phyloP scores from a whole-genome alignment of 805 yeast species.

The Blastobotrys robertii region DNA sequence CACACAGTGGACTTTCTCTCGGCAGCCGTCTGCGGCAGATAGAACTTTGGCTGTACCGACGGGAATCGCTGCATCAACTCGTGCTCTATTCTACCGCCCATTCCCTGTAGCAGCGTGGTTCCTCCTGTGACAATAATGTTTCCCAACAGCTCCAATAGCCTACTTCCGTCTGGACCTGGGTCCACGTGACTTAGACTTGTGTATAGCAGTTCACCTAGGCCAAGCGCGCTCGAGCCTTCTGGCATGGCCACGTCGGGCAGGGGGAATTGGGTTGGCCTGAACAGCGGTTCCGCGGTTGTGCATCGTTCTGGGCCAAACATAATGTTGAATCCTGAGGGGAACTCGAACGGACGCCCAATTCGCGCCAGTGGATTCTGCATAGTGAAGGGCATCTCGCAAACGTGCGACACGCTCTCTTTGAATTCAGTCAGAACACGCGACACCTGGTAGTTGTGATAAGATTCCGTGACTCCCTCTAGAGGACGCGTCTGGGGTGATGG shows the following conservation, averaged over 20 bases:
- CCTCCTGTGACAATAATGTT: slow-evolving; percentile 56
- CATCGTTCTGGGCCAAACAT: slow-evolving; percentile 45
- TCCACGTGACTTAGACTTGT: slow-evolving; percentile 29
- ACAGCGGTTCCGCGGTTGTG: slow-evolving; percentile 55
- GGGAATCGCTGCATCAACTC: slow-evolving; percentile 50
- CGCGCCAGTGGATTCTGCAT: slow-evolving; percentile 25
- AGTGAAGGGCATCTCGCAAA: slow-evolving; percentile 33
- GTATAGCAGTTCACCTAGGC: slow-evolving; percentile 37
- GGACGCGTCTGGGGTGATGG: slow-evolving; percentile 20
- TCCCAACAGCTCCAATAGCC: slow-evolving; percentile 25
- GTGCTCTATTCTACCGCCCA: slow-evolving; percentile 44
- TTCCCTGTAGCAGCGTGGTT: slow-evolving; percentile 43
- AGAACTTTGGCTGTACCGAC: slow-evolving; percentile 35
- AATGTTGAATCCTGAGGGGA: slow-evolving; percentile 45
- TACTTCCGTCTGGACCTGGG: not conserved
- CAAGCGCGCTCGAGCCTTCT: slow-evolving; percentile 33
- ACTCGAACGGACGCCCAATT: slow-evolving; percentile 40
- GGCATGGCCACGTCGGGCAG: slow-evolving; percentile 35
- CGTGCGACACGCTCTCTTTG: slow-evolving; percentile 34
- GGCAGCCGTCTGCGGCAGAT: slow-evolving; percentile 31
- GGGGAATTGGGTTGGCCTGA: slow-evolving; percentile 49
- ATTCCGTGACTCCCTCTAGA: slow-evolving; percentile 20
- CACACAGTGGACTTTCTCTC: slow-evolving; percentile 55
- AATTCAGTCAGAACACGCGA: slow-evolving; percentile 39
- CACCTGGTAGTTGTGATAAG: slow-evolving; percentile 30